Evolutionary conservation across 2,329 filamentous ascomycete genomes (phyloP).

Genomic region (Coniochaeta ligniaria): DNA sequence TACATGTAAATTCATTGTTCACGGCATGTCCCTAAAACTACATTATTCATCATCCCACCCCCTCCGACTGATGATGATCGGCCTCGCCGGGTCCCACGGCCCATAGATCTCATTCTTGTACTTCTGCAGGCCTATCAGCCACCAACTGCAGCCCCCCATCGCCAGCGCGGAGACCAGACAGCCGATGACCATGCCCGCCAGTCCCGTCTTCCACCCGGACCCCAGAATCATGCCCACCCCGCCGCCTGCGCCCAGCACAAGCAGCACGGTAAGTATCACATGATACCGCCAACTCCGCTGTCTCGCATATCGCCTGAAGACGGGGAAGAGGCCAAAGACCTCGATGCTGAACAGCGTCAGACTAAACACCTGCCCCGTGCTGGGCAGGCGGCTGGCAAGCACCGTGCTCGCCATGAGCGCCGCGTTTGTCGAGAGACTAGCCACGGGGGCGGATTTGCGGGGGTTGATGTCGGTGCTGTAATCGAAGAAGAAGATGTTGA

Average conservation of each 20-base stretch:
- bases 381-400: conserved; percentile 79
- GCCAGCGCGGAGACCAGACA: conserved; percentile 66
- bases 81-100: conserved; percentile 93
- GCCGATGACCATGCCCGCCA: conserved; percentile 71
- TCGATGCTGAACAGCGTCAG: conserved; percentile 95
- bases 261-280: conserved; percentile 62
- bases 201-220: conserved; percentile 41
- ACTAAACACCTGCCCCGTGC: conserved; percentile 90
- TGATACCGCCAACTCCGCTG: conserved; percentile 79
- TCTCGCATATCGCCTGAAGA: conserved; percentile 83
- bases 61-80: conserved; percentile 67
- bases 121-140: conserved; percentile 92
- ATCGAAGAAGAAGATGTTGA: conserved; percentile 98
- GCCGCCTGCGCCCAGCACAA: conserved; percentile 74
- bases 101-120: conserved; percentile 99
- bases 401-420: conserved; percentile 95
- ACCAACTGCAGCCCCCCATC: conserved; percentile 95
- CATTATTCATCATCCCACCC: conserved; percentile 40
- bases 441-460: conserved; percentile 40
- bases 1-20: too few species aligned
- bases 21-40: neutral
- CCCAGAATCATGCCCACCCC: conserved; percentile 62
- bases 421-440: conserved; percentile 83
- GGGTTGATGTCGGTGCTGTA: conserved; percentile 48
- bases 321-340: conserved; percentile 95